Conservation (phyloP, 139 green algal genomes). For the Bryopsis sp. region DNA sequence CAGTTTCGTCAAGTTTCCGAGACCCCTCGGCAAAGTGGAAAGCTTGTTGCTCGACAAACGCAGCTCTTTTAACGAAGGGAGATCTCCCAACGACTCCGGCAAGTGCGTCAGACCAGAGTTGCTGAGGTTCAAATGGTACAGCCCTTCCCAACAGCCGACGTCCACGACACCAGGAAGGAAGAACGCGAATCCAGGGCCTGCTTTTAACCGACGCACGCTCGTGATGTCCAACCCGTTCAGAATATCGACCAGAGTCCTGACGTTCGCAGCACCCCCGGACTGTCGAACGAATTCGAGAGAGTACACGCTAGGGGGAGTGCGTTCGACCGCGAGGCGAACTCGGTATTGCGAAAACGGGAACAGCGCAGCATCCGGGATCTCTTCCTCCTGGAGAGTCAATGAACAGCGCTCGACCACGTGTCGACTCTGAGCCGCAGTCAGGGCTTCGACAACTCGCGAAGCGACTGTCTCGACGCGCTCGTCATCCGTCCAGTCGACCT, state of each 20-base stretch:
- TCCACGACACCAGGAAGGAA: slow-evolving; percentile 5
- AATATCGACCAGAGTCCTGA: neutral
- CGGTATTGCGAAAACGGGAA: neutral
- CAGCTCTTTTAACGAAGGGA: slow-evolving; percentile 29
- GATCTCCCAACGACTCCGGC: slow-evolving; percentile 26
- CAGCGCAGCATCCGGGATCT: neutral
- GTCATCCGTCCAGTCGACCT: neutral
- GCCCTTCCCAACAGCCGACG: slow-evolving; percentile 21
- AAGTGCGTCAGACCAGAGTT: slow-evolving; percentile 41
- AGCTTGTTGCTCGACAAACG: slow-evolving; percentile 43
- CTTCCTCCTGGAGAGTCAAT: no score
- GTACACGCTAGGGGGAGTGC: neutral
- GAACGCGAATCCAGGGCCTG: slow-evolving; percentile 1
- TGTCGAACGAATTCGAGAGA: neutral
- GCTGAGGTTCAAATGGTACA: slow-evolving; percentile 52
- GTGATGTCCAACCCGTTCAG: neutral
- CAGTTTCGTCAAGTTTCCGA: slow-evolving; percentile 20
- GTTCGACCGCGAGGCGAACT: neutral
- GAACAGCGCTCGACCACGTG: neutral
- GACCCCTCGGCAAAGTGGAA: slow-evolving; percentile 27
- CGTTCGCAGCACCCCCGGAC: neutral
- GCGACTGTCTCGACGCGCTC: neutral
- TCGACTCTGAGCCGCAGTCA: neutral
- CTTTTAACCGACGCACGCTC: neutral
- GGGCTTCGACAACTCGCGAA: slow-evolving; percentile 1